Percentiles rank a stretch among this genome's conserved stretches.
Evolutionary conservation across 805 yeast species (phyloP).

Genomic region (Metschnikowia shivogae): DNA sequence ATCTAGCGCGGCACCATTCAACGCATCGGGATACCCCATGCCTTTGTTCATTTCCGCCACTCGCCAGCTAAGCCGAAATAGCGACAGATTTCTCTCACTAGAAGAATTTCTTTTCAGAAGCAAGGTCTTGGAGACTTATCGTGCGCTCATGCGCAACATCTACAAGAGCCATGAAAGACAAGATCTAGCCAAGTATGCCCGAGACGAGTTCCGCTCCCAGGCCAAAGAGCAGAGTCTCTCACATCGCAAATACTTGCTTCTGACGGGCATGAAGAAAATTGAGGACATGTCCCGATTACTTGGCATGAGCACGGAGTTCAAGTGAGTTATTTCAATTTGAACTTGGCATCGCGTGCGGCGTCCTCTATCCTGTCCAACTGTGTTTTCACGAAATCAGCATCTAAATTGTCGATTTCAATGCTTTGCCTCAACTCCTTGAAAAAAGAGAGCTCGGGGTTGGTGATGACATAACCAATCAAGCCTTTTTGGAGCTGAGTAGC

Average conservation of each 20-base stretch:
- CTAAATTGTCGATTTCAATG: background rate
- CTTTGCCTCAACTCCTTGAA: slow-evolving; percentile 8
- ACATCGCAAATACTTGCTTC: slow-evolving; percentile 36
- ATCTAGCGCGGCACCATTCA: background rate
- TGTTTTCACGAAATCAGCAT: slow-evolving; percentile 6
- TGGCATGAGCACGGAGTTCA: slow-evolving; percentile 16
- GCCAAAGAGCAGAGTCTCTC: slow-evolving; percentile 25
- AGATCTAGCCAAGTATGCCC: slow-evolving; percentile 29
- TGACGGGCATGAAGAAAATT: slow-evolving; percentile 27
- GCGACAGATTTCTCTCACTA: slow-evolving; percentile 19
- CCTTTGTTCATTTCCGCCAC: background rate
- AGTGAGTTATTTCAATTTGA: slow-evolving; percentile 8
- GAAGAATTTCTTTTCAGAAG: slow-evolving; percentile 40
- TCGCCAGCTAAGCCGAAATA: background rate
- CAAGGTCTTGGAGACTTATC: slow-evolving; percentile 30
- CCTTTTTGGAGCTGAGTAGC: slow-evolving; percentile 11
- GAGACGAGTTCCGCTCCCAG: slow-evolving; percentile 33
- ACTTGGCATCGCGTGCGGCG: slow-evolving; percentile 12
- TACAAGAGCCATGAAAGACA: slow-evolving; percentile 34
- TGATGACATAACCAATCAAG: slow-evolving; percentile 7
- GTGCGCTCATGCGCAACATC: slow-evolving; percentile 30
- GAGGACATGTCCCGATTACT: slow-evolving; percentile 22
- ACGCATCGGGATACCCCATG: background rate
- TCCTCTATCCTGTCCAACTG: slow-evolving; percentile 11
- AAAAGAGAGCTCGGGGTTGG: slow-evolving; percentile 9